Percentiles rank a stretch among this genome's conserved stretches.
Evolutionary conservation across 768 basidiomycete species (phyloP).

Genomic region (Lentinus tigrinus): DNA sequence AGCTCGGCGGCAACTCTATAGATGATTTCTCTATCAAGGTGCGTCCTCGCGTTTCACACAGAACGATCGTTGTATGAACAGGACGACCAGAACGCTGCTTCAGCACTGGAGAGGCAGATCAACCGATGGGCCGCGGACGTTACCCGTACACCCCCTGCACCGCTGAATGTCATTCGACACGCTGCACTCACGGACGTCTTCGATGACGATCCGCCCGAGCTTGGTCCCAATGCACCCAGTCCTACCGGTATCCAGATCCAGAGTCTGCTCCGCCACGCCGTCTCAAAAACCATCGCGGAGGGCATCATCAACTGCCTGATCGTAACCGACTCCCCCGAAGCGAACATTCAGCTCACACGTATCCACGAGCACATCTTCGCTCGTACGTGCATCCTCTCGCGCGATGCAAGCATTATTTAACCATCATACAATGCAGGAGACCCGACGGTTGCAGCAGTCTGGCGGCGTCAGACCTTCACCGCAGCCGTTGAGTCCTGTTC

Average conservation of each 20-base stretch:
- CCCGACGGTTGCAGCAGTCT: constrained; percentile 84
- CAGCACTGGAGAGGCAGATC: constrained; percentile 76
- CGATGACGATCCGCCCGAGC: constrained; percentile 45
- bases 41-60: constrained; percentile 18
- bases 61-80: not conserved
- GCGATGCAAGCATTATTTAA: not conserved
- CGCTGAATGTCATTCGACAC: constrained; percentile 51
- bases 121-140: constrained; percentile 87
- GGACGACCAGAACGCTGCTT: constrained; percentile 65
- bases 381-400: constrained; percentile 47
- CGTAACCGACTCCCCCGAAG: constrained; percentile 82
- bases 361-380: constrained; percentile 89
- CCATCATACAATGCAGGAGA: constrained; percentile 51
- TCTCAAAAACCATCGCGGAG: constrained; percentile 73
- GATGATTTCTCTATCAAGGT: constrained; percentile 91
- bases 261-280: constrained; percentile 75
- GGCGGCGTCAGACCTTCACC: constrained; percentile 88
- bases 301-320: constrained; percentile 85
- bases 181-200: constrained; percentile 62
- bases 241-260: constrained; percentile 69
- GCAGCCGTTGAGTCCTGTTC: constrained; percentile 80
- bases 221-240: constrained; percentile 26
- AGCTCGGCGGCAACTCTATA: constrained; percentile 60
- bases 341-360: constrained; percentile 79
- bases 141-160: constrained; percentile 54